Evolutionary conservation across 2,329 filamentous ascomycete species (phyloP).

Genomic region (Amauroascus niger): DNA sequence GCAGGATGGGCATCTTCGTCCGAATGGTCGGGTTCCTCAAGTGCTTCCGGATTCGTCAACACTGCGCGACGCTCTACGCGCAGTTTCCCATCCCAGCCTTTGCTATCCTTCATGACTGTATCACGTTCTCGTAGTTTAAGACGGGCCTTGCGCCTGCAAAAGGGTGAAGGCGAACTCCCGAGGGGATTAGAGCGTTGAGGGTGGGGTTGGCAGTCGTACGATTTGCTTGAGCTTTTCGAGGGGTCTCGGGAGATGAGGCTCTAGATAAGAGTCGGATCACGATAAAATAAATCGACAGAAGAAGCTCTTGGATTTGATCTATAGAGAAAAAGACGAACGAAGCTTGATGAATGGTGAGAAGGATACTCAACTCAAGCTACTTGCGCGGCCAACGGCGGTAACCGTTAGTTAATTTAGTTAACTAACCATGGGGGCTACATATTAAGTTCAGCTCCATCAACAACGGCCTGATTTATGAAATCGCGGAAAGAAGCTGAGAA

Average conservation of each 20-base stretch:
- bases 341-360: no score
- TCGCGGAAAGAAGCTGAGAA: no score
- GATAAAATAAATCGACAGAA: neutral
- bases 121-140: neutral
- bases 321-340: no score
- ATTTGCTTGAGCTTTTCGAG: neutral
- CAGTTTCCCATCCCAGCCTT: conserved; percentile 41
- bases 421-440: no score
- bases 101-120: conserved; percentile 33
- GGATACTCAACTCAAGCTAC: no score
- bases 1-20: conserved; percentile 58
- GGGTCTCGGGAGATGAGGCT: neutral
- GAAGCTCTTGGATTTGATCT: no score
- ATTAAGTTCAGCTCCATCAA: no score
- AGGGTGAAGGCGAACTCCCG: neutral
- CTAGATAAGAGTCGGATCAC: neutral
- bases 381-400: no score
- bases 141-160: neutral
- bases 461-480: no score
- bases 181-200: neutral
- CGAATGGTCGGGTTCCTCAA: conserved; percentile 78
- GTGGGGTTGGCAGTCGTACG: neutral
- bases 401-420: no score
- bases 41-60: conserved; percentile 66
- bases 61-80: conserved; percentile 57